A percentile compares a stretch with the other conserved stretches of the same genome.
These are phyloP conservation scores for Allium fistulosum DNA, from an alignment of 106 monocot species.

Conservation along the genomic window DNA sequence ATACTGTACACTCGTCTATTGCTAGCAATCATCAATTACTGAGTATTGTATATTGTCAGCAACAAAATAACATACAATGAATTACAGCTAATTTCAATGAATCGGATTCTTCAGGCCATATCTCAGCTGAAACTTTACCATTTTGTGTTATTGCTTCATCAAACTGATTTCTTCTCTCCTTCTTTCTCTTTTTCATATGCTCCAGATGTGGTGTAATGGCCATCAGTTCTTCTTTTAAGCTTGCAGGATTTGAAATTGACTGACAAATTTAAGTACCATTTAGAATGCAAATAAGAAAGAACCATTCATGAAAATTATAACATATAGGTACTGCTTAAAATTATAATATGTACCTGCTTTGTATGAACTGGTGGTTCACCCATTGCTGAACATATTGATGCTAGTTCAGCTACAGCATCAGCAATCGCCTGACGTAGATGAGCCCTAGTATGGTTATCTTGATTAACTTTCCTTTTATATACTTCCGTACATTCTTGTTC, in stretches of 20 bases:
- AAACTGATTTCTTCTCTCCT: constrained; percentile 50
- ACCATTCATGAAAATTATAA: neutral
- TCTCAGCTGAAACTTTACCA: constrained; percentile 46
- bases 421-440: constrained; percentile 52
- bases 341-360: constrained; percentile 21
- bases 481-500: constrained; percentile 68
- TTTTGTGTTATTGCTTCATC: constrained; percentile 58
- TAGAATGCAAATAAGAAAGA: neutral
- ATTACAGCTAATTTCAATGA: constrained; percentile 17
- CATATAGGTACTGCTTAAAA: too few relatives aligned
- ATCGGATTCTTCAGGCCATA: constrained; percentile 29
- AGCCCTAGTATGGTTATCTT: constrained; percentile 41
- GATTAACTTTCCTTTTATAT: constrained; percentile 53
- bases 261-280: constrained; percentile 2
- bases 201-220: constrained; percentile 42
- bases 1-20: too few relatives aligned
- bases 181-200: constrained; percentile 66
- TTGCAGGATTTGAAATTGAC: constrained; percentile 39
- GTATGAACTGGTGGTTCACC: constrained; percentile 40
- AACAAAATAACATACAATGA: too few relatives aligned
- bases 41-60: too few relatives aligned
- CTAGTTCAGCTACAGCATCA: constrained; percentile 55
- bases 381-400: constrained; percentile 46
- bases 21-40: too few relatives aligned
- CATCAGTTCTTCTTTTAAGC: constrained; percentile 61